These are phyloP conservation scores for Colletotrichum sansevieriae DNA, from an alignment of 2,329 filamentous ascomycete species.

Conservation along the genomic window DNA sequence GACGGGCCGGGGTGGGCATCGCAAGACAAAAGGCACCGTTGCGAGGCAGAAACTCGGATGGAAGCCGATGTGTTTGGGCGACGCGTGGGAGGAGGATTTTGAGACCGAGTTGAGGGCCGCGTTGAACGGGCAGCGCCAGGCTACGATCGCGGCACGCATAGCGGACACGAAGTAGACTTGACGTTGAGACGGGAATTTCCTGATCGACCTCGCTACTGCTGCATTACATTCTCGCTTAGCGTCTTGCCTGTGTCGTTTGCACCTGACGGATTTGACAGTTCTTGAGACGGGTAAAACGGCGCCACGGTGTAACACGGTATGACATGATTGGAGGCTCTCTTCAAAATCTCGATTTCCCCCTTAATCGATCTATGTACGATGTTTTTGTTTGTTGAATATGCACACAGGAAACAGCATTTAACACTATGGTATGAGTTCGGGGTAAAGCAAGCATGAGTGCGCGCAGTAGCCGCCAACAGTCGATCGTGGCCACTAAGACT, in stretches of 20 bases:
- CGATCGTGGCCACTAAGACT: too few species aligned
- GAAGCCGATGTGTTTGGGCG: not conserved
- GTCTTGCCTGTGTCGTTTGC: not conserved
- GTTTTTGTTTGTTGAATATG: constrained; percentile 29
- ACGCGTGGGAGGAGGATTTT: constrained; percentile 32
- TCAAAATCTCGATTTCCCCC: not conserved
- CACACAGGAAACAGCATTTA: constrained; percentile 32
- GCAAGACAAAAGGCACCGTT: constrained; percentile 21
- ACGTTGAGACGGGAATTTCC: too few species aligned
- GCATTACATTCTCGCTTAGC: too few species aligned
- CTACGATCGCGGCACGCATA: constrained; percentile 20
- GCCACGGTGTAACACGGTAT: not conserved
- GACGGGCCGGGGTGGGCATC: constrained; percentile 28
- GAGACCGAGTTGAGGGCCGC: constrained; percentile 32
- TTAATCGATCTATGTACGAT: constrained; percentile 16
- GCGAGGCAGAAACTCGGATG: constrained; percentile 16
- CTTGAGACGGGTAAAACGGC: not conserved
- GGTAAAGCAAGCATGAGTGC: not conserved
- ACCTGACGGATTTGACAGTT: not conserved
- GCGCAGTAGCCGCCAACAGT: not conserved
- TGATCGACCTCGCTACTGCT: too few species aligned
- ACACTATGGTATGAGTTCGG: constrained; percentile 27
- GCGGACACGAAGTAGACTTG: constrained; percentile 24
- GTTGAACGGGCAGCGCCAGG: constrained; percentile 11
- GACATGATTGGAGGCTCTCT: not conserved